Evolutionary conservation across 1,139 yeast genomes (phyloP).

Genomic region (Geotrichum restrictum): DNA sequence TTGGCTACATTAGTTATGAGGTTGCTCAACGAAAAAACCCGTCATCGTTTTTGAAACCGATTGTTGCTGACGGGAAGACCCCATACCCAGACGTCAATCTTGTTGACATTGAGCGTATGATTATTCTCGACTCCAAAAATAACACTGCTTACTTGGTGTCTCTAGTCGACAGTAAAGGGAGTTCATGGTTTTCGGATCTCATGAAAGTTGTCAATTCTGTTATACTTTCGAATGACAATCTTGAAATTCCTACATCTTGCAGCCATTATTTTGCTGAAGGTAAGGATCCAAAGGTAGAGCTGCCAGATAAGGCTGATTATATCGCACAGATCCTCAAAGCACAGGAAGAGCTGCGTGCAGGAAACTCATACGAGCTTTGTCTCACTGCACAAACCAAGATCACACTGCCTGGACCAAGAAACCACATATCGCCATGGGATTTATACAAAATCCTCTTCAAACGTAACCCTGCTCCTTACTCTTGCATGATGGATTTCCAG

Average conservation of each 20-base stretch:
- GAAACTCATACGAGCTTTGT: slow-evolving; percentile 93
- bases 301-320: slow-evolving; percentile 58
- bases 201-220: slow-evolving; percentile 9
- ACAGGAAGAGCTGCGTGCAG: slow-evolving; percentile 65
- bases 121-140: slow-evolving; percentile 52
- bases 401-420: slow-evolving; percentile 33
- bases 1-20: slow-evolving; percentile 85
- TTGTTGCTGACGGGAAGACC: slow-evolving; percentile 10
- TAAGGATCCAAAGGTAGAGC: slow-evolving; percentile 40
- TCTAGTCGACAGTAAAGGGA: slow-evolving; percentile 39
- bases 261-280: slow-evolving; percentile 19
- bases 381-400: slow-evolving; percentile 75
- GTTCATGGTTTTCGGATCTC: slow-evolving; percentile 41
- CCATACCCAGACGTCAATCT: slow-evolving; percentile 66
- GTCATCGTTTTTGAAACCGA: slow-evolving; percentile 5
- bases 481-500: slow-evolving; percentile 73
- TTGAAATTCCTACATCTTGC: slow-evolving; percentile 24
- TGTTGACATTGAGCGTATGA: slow-evolving; percentile 63
- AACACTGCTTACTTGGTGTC: slow-evolving; percentile 56
- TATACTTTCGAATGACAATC: slow-evolving; percentile 1
- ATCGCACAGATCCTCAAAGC: slow-evolving; percentile 55
- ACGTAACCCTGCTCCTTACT: slow-evolving; percentile 89
- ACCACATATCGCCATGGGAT: slow-evolving; percentile 57
- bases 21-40: slow-evolving; percentile 34
- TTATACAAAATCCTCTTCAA: slow-evolving; percentile 67